These are phyloP conservation scores for Torulaspora gathmanii DNA, from an alignment of 805 yeast genomes.

Conservation along the genomic window DNA sequence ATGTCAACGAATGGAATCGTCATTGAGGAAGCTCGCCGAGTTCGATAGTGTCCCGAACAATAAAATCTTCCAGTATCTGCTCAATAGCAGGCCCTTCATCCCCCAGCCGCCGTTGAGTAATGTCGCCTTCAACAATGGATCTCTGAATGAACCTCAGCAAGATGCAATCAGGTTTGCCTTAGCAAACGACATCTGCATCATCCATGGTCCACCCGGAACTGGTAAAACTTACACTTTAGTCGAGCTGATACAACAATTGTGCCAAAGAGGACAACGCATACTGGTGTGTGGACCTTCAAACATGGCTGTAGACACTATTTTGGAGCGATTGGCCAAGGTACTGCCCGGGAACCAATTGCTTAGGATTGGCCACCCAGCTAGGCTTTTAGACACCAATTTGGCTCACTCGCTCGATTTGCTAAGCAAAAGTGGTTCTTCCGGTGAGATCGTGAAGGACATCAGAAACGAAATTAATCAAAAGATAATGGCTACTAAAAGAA, in stretches of 20 bases:
- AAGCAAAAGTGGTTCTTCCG: constrained; percentile 53
- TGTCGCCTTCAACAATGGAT: constrained; percentile 18
- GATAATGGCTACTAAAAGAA: constrained; percentile 52
- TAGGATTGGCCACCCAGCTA: constrained; percentile 91
- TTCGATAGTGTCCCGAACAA: constrained; percentile 37
- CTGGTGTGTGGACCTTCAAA: constrained; percentile 94
- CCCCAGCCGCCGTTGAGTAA: constrained; percentile 8
- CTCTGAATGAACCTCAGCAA: constrained; percentile 60
- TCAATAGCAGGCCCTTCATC: constrained; percentile 36
- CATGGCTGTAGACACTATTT: constrained; percentile 83
- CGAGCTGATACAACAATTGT: constrained; percentile 72
- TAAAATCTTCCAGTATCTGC: constrained; percentile 42
- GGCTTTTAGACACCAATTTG: constrained; percentile 57
- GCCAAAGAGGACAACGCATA: constrained; percentile 51
- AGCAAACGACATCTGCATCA: constrained; percentile 51
- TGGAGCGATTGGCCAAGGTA: constrained; percentile 60
- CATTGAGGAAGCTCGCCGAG: constrained; percentile 62
- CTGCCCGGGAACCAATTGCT: constrained; percentile 50
- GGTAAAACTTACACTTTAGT: constrained; percentile 80
- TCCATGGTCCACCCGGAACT: constrained; percentile 79
- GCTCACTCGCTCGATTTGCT: constrained; percentile 74
- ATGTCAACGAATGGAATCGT: constrained; percentile 71
- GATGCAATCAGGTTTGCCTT: constrained; percentile 67
- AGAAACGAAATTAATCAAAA: constrained; percentile 63
- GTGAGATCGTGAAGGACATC: constrained; percentile 61